Conservation (phyloP, 306 rosid genomes). For the Carpinus fangiana region DNA sequence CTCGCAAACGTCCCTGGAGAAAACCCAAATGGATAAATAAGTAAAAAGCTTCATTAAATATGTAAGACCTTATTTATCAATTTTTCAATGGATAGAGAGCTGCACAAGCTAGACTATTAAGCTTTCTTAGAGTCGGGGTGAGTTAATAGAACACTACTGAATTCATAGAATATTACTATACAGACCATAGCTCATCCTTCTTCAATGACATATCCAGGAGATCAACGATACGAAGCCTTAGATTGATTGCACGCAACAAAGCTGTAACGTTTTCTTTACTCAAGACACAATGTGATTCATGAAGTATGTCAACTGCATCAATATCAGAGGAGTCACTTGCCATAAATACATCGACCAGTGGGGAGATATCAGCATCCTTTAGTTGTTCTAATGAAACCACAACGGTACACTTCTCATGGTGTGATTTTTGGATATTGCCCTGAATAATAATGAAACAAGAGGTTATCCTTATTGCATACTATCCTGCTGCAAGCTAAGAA, state of each 20-base stretch:
- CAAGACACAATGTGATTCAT: conserved; percentile 54
- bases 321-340: conserved; percentile 53
- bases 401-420: conserved; percentile 46
- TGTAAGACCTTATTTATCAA: conserved; percentile 7
- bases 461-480: background rate
- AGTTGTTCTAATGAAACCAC: conserved; percentile 63
- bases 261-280: conserved; percentile 55
- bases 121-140: background rate
- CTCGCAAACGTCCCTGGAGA: conserved; percentile 59
- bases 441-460: conserved; percentile 28
- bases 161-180: background rate
- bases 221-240: conserved; percentile 77
- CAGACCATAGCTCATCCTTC: conserved; percentile 67
- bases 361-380: conserved; percentile 59
- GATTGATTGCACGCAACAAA: conserved; percentile 63
- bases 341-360: conserved; percentile 59
- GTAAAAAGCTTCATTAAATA: conserved; percentile 4
- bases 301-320: conserved; percentile 70
- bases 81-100: conserved; percentile 13
- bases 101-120: conserved; percentile 8
- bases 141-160: background rate
- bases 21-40: conserved; percentile 30
- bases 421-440: conserved; percentile 57
- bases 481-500: background rate
- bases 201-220: conserved; percentile 59